These are phyloP conservation scores for Cryptosporidium meleagridis DNA, from an alignment of 169 alveolate species.

Conservation along the genomic window DNA sequence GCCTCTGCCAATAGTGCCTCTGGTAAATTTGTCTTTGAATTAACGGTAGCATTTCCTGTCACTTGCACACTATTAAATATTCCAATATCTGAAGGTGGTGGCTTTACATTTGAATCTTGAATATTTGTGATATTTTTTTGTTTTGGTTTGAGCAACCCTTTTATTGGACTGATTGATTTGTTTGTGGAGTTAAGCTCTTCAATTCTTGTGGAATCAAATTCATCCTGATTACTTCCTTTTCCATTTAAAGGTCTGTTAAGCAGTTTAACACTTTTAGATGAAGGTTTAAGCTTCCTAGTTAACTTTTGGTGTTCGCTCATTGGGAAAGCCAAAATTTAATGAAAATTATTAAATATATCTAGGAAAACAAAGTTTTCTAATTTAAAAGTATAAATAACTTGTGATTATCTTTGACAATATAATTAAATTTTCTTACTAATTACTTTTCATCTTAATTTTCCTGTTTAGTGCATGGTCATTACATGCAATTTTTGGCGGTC, in stretches of 20 bases:
- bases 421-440: not conserved
- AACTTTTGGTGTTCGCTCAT: slow-evolving; percentile 17
- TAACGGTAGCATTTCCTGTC: not conserved
- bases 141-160: slow-evolving; percentile 11
- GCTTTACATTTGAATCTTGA: slow-evolving; percentile 32
- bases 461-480: not conserved
- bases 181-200: not conserved
- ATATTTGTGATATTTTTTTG: not conserved
- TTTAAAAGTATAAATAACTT: no score
- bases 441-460: not conserved
- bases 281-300: slow-evolving; percentile 6
- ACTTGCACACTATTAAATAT: not conserved
- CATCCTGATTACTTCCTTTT: not conserved
- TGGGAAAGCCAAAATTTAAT: not conserved
- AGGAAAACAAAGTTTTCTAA: no score
- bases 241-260: slow-evolving; percentile 33
- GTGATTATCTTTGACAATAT: not conserved
- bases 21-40: not conserved
- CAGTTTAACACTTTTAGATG: slow-evolving; percentile 36
- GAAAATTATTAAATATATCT: no score
- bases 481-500: slow-evolving; percentile 66
- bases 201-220: not conserved
- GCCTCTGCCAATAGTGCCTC: slow-evolving; percentile 20
- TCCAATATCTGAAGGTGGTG: slow-evolving; percentile 58
- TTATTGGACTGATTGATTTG: slow-evolving; percentile 1